phyloP scores from a whole-genome alignment of 768 basidiomycete species.

The Phaeotremella skinneri region DNA sequence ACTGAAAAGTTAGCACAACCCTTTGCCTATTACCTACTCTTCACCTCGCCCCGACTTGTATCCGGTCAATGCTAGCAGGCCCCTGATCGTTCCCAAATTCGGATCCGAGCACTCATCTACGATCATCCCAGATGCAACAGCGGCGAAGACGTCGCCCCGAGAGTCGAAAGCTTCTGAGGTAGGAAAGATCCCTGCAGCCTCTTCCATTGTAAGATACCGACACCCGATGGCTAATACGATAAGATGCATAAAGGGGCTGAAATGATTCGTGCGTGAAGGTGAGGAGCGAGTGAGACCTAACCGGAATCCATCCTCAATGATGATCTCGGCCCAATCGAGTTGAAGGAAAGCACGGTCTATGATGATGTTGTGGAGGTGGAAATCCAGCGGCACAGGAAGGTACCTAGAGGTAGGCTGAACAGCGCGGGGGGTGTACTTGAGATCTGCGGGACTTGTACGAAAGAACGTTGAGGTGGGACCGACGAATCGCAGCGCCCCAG shows the following conservation, averaged over 20 bases:
- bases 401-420: neutral
- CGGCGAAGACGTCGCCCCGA: neutral
- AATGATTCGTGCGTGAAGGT: neutral
- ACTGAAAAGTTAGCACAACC: neutral
- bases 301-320: neutral
- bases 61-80: constrained; percentile 1
- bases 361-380: neutral
- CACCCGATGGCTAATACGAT: neutral
- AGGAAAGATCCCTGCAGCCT: neutral
- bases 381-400: neutral
- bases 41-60: constrained; percentile 1
- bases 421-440: neutral
- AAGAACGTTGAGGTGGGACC: constrained; percentile 2
- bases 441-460: neutral
- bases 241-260: constrained; percentile 1
- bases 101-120: constrained; percentile 2
- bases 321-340: constrained; percentile 1
- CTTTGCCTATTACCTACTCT: neutral
- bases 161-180: neutral
- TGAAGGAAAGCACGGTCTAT: constrained; percentile 1
- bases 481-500: neutral
- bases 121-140: neutral
- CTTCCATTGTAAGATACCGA: neutral
- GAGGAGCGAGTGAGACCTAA: neutral
- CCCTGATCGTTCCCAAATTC: constrained; percentile 3